Conservation (phyloP, 331 rosid genomes). For the Erythrophleum ivorense region DNA sequence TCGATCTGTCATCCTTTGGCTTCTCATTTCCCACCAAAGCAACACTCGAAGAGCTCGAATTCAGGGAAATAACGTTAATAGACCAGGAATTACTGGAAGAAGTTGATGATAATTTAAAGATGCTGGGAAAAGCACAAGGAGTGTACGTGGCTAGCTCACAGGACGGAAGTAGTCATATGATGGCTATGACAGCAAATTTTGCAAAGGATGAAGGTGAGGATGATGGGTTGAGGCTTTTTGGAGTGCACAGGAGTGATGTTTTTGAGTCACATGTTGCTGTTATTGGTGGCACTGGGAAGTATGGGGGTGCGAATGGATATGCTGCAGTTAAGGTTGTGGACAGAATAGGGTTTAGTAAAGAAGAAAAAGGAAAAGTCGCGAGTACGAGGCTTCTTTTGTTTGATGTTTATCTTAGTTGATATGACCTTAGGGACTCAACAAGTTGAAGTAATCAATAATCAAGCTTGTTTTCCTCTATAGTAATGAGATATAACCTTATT, state of each 20-base stretch:
- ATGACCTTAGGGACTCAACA: not conserved
- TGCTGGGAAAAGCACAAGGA: conserved; percentile 71
- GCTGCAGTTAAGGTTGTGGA: conserved; percentile 65
- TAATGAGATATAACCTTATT: conserved; percentile 13
- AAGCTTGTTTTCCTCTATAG: conserved; percentile 4
- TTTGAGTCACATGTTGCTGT: conserved; percentile 76
- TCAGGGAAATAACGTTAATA: conserved; percentile 55
- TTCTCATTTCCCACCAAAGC: conserved; percentile 62
- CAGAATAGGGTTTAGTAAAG: conserved; percentile 35
- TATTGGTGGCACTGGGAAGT: conserved; percentile 86
- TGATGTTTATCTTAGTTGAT: conserved; percentile 69
- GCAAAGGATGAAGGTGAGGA: conserved; percentile 33
- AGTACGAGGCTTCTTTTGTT: conserved; percentile 57
- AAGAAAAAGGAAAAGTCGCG: conserved; percentile 36
- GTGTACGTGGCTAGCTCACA: conserved; percentile 65
- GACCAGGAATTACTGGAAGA: conserved; percentile 54
- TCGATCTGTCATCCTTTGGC: conserved; percentile 62
- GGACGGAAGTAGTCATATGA: conserved; percentile 69
- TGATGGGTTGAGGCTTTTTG: conserved; percentile 63
- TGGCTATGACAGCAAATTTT: conserved; percentile 62
- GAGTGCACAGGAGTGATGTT: conserved; percentile 58
- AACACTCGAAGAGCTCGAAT: conserved; percentile 65
- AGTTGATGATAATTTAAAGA: conserved; percentile 28
- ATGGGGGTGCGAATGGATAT: conserved; percentile 79
- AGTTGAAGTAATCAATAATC: not conserved